Percentiles rank a stretch among this genome's conserved stretches.
Conservation (phyloP, 2,329 filamentous ascomycete genomes). For the Monilinia laxa region DNA sequence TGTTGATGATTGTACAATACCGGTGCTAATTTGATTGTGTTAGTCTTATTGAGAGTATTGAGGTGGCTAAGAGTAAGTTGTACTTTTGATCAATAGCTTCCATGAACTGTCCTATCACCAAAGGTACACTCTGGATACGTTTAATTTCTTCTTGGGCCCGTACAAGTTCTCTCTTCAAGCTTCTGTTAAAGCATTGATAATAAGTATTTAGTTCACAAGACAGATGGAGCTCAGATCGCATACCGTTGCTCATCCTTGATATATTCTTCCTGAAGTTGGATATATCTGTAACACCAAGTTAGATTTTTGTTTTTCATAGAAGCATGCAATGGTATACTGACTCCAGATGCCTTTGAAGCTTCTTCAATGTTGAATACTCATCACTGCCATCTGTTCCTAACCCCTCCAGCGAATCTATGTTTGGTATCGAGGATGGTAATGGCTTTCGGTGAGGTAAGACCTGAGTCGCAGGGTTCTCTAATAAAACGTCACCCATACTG, state of each 20-base stretch:
- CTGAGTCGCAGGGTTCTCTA: conserved; percentile 76
- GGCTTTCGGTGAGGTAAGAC: conserved; percentile 79
- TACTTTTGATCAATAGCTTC: conserved; percentile 99
- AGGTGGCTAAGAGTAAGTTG: conserved; percentile 35
- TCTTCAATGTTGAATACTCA: conserved; percentile 94
- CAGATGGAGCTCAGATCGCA: conserved; percentile 25
- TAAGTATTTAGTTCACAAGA: background rate
- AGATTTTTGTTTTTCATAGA: conserved; percentile 29
- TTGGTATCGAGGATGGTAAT: conserved; percentile 76
- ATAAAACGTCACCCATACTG: conserved; percentile 80
- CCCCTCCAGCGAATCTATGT: conserved; percentile 87
- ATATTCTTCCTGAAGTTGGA: conserved; percentile 98
- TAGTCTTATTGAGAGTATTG: conserved; percentile 25
- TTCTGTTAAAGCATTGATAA: conserved; percentile 52
- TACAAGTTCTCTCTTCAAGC: conserved; percentile 94
- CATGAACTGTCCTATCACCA: conserved; percentile 99
- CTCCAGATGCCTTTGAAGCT: conserved; percentile 94
- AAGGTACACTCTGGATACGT: conserved; percentile 94
- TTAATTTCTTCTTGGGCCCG: conserved; percentile 99
- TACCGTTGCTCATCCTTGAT: conserved; percentile 99
- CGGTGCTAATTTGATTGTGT: conserved; percentile 62
- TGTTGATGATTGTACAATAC: conserved; percentile 97
- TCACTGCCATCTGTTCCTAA: conserved; percentile 77
- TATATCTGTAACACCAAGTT: conserved; percentile 59
- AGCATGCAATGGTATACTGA: conserved; percentile 47